Conservation (phyloP, 495 filamentous ascomycete species). For the Cudoniella acicularis region DNA sequence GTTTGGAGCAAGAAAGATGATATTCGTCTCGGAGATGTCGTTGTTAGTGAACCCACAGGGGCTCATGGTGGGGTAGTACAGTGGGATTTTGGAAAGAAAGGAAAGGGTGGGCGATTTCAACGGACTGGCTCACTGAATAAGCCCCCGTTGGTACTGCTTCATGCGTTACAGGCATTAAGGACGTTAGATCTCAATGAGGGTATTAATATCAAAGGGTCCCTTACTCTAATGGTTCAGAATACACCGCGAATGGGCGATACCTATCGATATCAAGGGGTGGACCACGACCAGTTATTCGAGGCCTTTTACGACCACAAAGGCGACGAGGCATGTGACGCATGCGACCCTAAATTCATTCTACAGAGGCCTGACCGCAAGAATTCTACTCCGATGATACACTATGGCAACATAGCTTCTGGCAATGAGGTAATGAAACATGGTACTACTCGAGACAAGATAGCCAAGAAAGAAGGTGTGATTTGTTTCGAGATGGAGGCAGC, state of each 20-base stretch:
- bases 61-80: conserved; percentile 1
- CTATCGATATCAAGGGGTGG: neutral
- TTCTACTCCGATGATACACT: neutral
- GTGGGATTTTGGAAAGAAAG: conserved; percentile 9
- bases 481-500: conserved; percentile 30
- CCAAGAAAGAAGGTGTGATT: neutral
- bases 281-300: neutral
- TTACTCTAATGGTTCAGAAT: neutral
- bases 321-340: neutral
- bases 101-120: neutral
- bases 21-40: conserved; percentile 9
- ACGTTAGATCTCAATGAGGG: neutral
- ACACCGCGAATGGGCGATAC: neutral
- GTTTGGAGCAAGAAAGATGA: neutral
- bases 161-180: neutral
- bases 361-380: neutral
- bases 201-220: neutral
- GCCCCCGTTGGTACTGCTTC: neutral
- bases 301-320: neutral
- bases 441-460: neutral
- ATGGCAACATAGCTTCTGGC: neutral
- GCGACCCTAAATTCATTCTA: neutral
- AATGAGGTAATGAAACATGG: neutral
- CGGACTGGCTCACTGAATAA: neutral
- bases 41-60: neutral